phyloP scores from a whole-genome alignment of 306 rosid species.

The Quercus gilva region DNA sequence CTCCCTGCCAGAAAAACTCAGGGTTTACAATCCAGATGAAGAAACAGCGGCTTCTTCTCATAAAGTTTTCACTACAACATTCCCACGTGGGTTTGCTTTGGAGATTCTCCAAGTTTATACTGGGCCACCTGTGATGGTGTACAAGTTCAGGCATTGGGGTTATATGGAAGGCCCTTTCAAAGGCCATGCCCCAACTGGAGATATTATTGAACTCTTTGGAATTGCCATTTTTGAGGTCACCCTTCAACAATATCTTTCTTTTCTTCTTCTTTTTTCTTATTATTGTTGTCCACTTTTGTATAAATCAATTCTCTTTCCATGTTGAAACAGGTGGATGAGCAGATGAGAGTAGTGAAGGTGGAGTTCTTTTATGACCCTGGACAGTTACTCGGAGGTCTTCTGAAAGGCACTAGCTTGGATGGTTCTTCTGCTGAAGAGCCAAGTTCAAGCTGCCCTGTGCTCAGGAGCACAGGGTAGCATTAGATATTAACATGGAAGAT shows the following conservation, averaged over 20 bases:
- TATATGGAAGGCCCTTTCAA: slow-evolving; percentile 79
- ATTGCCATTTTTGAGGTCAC: slow-evolving; percentile 50
- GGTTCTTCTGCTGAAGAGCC: slow-evolving; percentile 26
- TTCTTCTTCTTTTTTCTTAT: background rate
- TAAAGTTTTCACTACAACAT: slow-evolving; percentile 44
- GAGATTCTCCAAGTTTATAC: slow-evolving; percentile 50
- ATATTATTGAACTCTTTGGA: slow-evolving; percentile 44
- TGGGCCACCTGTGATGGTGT: slow-evolving; percentile 59
- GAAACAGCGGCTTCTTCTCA: slow-evolving; percentile 58
- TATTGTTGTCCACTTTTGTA: background rate
- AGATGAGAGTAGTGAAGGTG: slow-evolving; percentile 49
- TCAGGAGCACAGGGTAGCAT: slow-evolving; percentile 40
- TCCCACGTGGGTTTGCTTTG: slow-evolving; percentile 68
- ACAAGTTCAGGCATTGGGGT: slow-evolving; percentile 83
- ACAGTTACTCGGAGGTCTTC: slow-evolving; percentile 60
- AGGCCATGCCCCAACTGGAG: slow-evolving; percentile 55
- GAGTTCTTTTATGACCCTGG: slow-evolving; percentile 70
- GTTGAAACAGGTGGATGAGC: slow-evolving; percentile 45
- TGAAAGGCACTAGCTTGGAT: slow-evolving; percentile 42
- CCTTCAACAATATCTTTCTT: background rate
- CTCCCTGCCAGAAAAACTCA: slow-evolving; percentile 46
- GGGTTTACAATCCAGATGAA: slow-evolving; percentile 40
- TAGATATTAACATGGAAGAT: background rate
- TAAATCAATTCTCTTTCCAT: background rate
- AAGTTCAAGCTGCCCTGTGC: slow-evolving; percentile 44